phyloP scores from a whole-genome alignment of 2,329 filamentous ascomycete genomes.

The Pyricularia sp. region DNA sequence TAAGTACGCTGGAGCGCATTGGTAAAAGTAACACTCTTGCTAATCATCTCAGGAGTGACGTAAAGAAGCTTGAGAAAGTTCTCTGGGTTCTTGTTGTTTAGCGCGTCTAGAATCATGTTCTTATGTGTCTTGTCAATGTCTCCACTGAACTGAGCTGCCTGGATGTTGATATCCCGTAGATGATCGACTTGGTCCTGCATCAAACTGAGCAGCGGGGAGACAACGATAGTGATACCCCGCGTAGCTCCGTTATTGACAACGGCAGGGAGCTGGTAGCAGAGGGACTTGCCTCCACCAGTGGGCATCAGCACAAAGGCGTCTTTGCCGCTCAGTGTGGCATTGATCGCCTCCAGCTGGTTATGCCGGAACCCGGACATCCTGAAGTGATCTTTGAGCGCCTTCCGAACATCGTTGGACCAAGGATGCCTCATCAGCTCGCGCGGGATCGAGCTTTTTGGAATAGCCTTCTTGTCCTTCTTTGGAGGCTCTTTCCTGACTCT shows the following conservation, averaged over 20 bases:
- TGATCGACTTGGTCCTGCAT: constrained; percentile 97
- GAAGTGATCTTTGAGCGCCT: constrained; percentile 74
- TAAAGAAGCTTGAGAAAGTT: constrained; percentile 80
- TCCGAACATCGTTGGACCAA: constrained; percentile 82
- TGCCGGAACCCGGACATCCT: constrained; percentile 77
- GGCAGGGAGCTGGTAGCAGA: constrained; percentile 93
- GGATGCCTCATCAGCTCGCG: constrained; percentile 52
- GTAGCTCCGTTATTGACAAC: constrained; percentile 75
- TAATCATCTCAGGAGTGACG: constrained; percentile 94
- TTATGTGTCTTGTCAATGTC: constrained; percentile 58
- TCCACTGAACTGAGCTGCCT: constrained; percentile 74
- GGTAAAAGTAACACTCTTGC: constrained; percentile 64
- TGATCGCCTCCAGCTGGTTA: constrained; percentile 93
- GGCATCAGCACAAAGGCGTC: constrained; percentile 97
- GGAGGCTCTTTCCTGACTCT: constrained; percentile 21
- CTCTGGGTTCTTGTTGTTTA: constrained; percentile 56
- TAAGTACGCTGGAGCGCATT: constrained; percentile 61
- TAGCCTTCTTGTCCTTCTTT: constrained; percentile 14
- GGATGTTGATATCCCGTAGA: constrained; percentile 63
- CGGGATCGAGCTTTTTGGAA: constrained; percentile 27
- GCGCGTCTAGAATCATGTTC: constrained; percentile 52
- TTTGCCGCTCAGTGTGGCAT: constrained; percentile 76
- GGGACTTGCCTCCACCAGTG: constrained; percentile 90
- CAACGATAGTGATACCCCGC: constrained; percentile 78
- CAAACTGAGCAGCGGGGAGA: constrained; percentile 88